These are phyloP conservation scores for Thyridium curvatum DNA, from an alignment of 2,329 filamentous ascomycete genomes.

Conservation along the genomic window DNA sequence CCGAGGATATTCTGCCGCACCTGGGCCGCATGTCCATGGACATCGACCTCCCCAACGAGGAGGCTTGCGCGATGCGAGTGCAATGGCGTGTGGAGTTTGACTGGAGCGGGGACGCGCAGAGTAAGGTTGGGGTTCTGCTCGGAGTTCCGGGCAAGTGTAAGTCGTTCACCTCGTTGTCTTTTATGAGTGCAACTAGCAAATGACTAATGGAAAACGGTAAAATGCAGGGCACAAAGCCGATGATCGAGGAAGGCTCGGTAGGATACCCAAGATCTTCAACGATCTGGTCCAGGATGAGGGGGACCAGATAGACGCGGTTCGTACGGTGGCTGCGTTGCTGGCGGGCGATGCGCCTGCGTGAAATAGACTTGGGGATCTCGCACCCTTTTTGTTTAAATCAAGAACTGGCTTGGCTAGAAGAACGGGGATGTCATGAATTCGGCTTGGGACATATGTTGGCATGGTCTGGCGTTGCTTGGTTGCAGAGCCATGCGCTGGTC, in stretches of 20 bases:
- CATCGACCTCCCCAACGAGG: conserved; percentile 33
- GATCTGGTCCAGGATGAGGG: conserved; percentile 49
- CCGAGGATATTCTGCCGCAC: conserved; percentile 43
- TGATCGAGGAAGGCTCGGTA: conserved; percentile 45
- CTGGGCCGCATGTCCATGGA: conserved; percentile 48
- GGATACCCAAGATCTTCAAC: conserved; percentile 55
- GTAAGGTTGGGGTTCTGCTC: conserved; percentile 45
- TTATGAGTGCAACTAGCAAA: neutral
- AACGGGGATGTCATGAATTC: too few species aligned
- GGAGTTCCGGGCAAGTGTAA: conserved; percentile 58
- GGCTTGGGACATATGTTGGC: too few species aligned
- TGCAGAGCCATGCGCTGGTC: too few species aligned
- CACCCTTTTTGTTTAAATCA: too few species aligned
- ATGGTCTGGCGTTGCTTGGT: too few species aligned
- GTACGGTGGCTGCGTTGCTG: conserved; percentile 54
- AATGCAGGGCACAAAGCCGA: conserved; percentile 55
- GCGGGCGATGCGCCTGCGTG: conserved; percentile 29
- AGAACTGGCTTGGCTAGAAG: too few species aligned
- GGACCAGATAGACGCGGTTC: conserved; percentile 49
- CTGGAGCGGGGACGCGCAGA: conserved; percentile 67
- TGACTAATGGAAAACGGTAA: conserved; percentile 5
- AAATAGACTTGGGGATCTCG: neutral
- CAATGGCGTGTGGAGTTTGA: conserved; percentile 62
- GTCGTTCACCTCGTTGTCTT: conserved; percentile 29
- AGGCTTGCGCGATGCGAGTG: conserved; percentile 40